A percentile compares a stretch with the other conserved stretches of the same genome.
phyloP scores from a whole-genome alignment of 2,329 filamentous ascomycete genomes.

The Trichoderma pleuroti region DNA sequence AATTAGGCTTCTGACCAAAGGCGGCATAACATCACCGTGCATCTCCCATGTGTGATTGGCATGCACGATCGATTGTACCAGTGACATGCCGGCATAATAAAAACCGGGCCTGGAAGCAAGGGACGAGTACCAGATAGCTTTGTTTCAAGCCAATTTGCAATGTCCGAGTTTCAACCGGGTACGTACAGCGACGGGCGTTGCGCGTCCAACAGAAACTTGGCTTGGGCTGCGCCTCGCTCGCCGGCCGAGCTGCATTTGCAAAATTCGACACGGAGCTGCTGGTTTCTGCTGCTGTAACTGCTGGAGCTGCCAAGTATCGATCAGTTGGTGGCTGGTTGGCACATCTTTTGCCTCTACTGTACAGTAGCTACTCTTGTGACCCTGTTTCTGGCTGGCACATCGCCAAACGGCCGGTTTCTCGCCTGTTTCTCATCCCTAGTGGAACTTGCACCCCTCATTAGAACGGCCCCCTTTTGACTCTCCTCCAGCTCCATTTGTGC shows the following conservation, averaged over 20 bases:
- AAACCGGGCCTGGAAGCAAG: neutral
- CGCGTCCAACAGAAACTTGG: conserved; percentile 6
- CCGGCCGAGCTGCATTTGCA: neutral
- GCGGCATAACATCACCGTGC: conserved; percentile 9
- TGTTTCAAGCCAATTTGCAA: neutral
- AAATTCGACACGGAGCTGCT: neutral
- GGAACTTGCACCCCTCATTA: conserved; percentile 16
- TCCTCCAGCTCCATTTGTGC: neutral
- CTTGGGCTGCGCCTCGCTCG: conserved; percentile 16
- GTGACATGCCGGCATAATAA: conserved; percentile 6
- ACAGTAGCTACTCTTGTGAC: neutral
- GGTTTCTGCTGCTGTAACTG: neutral
- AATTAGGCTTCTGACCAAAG: neutral
- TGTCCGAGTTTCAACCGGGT: conserved; percentile 15
- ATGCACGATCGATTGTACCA: neutral
- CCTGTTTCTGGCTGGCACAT: neutral
- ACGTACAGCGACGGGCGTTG: neutral
- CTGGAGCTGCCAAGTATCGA: neutral
- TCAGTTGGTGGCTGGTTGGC: neutral
- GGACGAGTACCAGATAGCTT: neutral
- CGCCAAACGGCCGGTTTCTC: conserved; percentile 1
- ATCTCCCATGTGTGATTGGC: neutral
- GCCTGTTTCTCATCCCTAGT: conserved; percentile 9
- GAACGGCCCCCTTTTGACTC: neutral
- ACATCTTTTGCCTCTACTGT: neutral